These are phyloP conservation scores for Spiromastix sp. DNA, from an alignment of 2,329 filamentous ascomycete genomes.

Conservation along the genomic window DNA sequence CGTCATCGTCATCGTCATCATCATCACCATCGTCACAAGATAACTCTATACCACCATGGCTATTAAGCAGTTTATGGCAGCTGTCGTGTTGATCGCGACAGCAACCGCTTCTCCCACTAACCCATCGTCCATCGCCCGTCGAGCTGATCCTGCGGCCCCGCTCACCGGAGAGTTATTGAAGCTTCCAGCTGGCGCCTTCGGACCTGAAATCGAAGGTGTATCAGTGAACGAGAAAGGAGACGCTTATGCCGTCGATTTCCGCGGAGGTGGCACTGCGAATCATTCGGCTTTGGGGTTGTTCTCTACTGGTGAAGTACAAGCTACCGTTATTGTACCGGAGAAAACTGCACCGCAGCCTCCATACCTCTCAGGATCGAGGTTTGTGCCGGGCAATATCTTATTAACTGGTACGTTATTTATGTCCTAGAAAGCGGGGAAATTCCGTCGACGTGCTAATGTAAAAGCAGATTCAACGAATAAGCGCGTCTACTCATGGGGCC, in stretches of 20 bases:
- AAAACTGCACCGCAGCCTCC: background rate
- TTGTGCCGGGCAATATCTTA: background rate
- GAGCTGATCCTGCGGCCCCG: too few relatives aligned
- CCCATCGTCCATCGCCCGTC: too few relatives aligned
- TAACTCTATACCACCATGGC: too few relatives aligned
- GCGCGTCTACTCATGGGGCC: background rate
- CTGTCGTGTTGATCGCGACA: too few relatives aligned
- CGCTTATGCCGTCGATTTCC: conserved; percentile 4
- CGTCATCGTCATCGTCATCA: too few relatives aligned
- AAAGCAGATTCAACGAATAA: conserved; percentile 2
- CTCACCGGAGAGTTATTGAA: too few relatives aligned
- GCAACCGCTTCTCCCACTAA: too few relatives aligned
- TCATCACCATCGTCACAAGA: too few relatives aligned
- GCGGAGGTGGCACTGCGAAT: background rate
- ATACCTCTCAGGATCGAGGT: conserved; percentile 3
- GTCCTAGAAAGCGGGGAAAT: background rate
- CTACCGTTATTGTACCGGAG: conserved; percentile 1
- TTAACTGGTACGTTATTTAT: conserved; percentile 2
- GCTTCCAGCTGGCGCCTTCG: too few relatives aligned
- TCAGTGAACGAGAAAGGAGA: conserved; percentile 3
- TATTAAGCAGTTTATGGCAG: too few relatives aligned
- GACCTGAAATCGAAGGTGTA: conserved; percentile 1
- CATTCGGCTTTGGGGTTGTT: too few relatives aligned
- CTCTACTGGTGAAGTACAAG: background rate
- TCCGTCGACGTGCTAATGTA: background rate